These are phyloP conservation scores for Gonapodya sp. DNA, from an alignment of 192 early-diverging fungal species.

Conservation along the genomic window DNA sequence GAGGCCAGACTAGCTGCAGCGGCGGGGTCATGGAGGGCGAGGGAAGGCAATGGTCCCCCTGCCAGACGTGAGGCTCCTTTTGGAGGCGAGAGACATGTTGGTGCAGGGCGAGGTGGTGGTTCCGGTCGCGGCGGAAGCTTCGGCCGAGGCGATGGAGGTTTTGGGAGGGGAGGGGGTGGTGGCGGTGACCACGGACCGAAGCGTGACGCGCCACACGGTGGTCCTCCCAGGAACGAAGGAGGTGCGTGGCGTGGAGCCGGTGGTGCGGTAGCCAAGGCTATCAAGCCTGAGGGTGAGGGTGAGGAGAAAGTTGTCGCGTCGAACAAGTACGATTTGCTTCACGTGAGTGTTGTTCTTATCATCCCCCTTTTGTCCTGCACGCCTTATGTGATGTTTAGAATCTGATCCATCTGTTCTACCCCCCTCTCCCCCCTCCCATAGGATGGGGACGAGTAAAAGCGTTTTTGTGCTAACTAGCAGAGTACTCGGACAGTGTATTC, in stretches of 20 bases:
- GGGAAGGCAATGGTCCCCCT: slow-evolving; percentile 3
- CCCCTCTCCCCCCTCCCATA: no score
- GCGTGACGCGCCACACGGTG: no score
- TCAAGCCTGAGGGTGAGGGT: neutral
- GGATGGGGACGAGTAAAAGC: no score
- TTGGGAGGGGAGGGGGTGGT: slow-evolving; percentile 15
- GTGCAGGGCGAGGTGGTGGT: slow-evolving; percentile 20
- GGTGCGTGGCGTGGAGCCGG: neutral
- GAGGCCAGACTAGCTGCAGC: neutral
- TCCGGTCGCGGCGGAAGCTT: slow-evolving; percentile 15
- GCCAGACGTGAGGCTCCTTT: neutral
- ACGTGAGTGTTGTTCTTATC: neutral
- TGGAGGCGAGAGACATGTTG: neutral
- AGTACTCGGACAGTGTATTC: no score
- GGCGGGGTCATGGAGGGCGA: neutral
- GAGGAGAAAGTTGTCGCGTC: neutral
- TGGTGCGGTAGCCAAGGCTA: neutral
- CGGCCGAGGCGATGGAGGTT: slow-evolving; percentile 17
- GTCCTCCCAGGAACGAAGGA: neutral
- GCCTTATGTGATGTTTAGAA: neutral
- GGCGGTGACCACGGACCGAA: neutral
- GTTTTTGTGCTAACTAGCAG: no score
- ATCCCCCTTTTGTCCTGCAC: neutral
- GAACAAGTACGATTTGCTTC: neutral
- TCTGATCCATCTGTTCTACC: no score